Percentiles rank a stretch among this genome's conserved stretches.
Evolutionary conservation across 805 yeast species (phyloP).

Genomic region (Ogataea saltuana): DNA sequence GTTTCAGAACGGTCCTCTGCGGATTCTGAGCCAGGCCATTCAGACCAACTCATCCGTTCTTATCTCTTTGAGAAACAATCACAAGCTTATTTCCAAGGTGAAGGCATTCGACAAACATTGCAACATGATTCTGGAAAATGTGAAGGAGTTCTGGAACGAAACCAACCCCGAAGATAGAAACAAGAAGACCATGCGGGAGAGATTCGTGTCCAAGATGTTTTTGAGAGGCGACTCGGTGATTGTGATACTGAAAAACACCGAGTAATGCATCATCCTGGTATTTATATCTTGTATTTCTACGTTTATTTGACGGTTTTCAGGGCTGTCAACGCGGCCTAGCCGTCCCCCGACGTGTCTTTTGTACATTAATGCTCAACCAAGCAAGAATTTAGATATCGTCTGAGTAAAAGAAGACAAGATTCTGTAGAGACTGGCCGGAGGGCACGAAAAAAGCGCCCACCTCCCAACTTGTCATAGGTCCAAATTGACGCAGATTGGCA

Average conservation of each 20-base stretch:
- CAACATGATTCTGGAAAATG: slow-evolving; percentile 89
- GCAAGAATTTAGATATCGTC: too few species aligned
- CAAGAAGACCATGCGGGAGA: slow-evolving; percentile 46
- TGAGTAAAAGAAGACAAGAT: too few species aligned
- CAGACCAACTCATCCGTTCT: slow-evolving; percentile 73
- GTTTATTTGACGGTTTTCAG: too few species aligned
- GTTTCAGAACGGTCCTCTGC: slow-evolving; percentile 86
- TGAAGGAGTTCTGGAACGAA: slow-evolving; percentile 69
- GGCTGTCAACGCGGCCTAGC: too few species aligned
- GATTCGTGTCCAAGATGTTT: slow-evolving; percentile 88
- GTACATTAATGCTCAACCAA: too few species aligned
- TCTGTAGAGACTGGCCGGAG: too few species aligned
- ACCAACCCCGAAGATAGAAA: slow-evolving; percentile 53
- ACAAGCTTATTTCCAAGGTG: slow-evolving; percentile 84
- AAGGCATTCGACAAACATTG: slow-evolving; percentile 96
- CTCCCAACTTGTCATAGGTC: too few species aligned
- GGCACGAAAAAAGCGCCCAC: too few species aligned
- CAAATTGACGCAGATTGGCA: too few species aligned
- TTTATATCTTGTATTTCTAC: too few species aligned
- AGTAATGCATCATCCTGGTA: too few species aligned
- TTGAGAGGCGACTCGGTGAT: slow-evolving; percentile 95
- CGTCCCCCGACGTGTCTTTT: too few species aligned
- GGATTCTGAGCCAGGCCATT: slow-evolving; percentile 81
- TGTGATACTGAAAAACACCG: slow-evolving; percentile 52
- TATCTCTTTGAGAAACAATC: slow-evolving; percentile 89